A percentile compares a stretch with the other conserved stretches of the same genome.
phyloP scores from a whole-genome alignment of 2,329 filamentous ascomycete species.

The Fusarium tricinctum region DNA sequence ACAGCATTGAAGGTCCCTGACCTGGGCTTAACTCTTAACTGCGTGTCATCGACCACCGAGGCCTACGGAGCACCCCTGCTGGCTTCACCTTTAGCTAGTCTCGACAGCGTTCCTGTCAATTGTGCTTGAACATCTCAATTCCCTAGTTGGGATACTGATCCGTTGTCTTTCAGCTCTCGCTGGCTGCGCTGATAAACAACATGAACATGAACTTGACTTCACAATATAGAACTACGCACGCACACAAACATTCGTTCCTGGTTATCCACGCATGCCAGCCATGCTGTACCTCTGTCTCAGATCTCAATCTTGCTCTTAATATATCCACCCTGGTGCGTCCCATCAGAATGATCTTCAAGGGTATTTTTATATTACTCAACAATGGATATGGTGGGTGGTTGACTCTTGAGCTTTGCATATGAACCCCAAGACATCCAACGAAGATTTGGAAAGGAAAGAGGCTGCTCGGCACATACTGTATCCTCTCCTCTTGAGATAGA shows the following conservation, averaged over 20 bases:
- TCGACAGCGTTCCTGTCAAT: conserved; percentile 37
- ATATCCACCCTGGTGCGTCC: conserved; percentile 5
- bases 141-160: conserved; percentile 26
- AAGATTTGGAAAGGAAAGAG: conserved; percentile 35
- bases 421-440: conserved; percentile 31
- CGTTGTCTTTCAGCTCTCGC: conserved; percentile 23
- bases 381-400: conserved; percentile 11
- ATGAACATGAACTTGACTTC: conserved; percentile 7
- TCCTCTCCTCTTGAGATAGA: conserved; percentile 3
- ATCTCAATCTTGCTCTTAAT: conserved; percentile 6
- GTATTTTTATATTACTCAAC: conserved; percentile 30
- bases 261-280: conserved; percentile 12
- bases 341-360: conserved; percentile 8
- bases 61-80: conserved; percentile 34
- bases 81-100: conserved; percentile 25
- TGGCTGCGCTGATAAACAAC: conserved; percentile 17
- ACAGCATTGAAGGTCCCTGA: conserved; percentile 23
- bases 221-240: background rate
- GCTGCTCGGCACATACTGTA: conserved; percentile 13
- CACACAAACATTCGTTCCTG: background rate
- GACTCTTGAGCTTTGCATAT: conserved; percentile 10
- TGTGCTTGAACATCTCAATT: conserved; percentile 27
- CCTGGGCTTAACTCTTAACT: conserved; percentile 37
- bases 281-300: conserved; percentile 14
- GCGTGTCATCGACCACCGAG: conserved; percentile 42